Base-by-base conservation (phyloP, 495 filamentous ascomycete species). In the Aspergillus panamensis region DNA sequence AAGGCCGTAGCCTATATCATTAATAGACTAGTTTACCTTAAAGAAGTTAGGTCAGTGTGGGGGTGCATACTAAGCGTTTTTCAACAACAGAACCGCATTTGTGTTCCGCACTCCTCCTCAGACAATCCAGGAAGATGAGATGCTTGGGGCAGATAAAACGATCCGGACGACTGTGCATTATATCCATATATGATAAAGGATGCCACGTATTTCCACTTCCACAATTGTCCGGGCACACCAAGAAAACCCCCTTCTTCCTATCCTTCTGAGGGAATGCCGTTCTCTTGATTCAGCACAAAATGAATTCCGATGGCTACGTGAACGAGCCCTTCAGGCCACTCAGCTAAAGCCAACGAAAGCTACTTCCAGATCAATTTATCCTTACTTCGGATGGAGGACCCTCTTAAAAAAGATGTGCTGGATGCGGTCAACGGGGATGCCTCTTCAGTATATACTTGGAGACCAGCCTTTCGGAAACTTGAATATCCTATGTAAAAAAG, bases 391-490 rank as follows among this genome's bases (percentile, higher is more conserved):
- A 63, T 73, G 72, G 73, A 68, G 51, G 39, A 63, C 40, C 14
- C 63, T 67, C 4, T 66, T 89, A 0, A 65, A 65, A 32, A 60
- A 68, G 1, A 77, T 89, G 55, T 90, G 86, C 55, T 55, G 67
- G 12, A 65, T 79, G 35, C 79, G 94, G 39, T 78, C 82, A 3
- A 69, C 59, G 29, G 92, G 92, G 1, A 73, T 80, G 37, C 94
- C 94, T 0, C 74, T 98, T 7, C 94, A 97, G 66, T 98, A 97
- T 65, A 81, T 97, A 10, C 77, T 98, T 3, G 92, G 92, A 0
- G 84, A 84, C 14, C 92, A 97, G 66, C 92, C 89, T 12, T 97
- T 98, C 66, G 92, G 92, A 0, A 75, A 85, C 3, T 70, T 96
- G 12, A 86, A 92, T 40, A 89, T 98, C n/a, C 71, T 79, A 39